Evolutionary conservation across 768 basidiomycete genomes (phyloP).

Genomic region (Crassisporium funariophilum): DNA sequence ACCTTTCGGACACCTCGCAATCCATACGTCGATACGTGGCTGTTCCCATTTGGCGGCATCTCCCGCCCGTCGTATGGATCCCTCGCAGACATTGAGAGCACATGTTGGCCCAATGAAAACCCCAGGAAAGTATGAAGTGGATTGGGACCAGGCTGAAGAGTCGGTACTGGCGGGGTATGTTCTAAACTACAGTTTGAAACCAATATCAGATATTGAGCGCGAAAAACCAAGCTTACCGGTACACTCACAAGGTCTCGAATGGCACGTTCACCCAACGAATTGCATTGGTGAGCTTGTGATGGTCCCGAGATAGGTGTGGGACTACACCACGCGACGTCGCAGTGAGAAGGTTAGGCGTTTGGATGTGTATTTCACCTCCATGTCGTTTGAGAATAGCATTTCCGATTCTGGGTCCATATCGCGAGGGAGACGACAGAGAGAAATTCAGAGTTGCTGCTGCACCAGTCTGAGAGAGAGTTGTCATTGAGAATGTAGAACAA

Average conservation of each 20-base stretch:
- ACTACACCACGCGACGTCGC: constrained; percentile 74
- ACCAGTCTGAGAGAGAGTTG: too few relatives aligned
- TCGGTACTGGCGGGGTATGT: constrained; percentile 65
- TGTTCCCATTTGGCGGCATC: constrained; percentile 74
- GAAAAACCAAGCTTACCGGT: not conserved
- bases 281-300: constrained; percentile 44
- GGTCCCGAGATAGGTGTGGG: constrained; percentile 73
- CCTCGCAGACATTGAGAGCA: constrained; percentile 62
- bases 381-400: constrained; percentile 25
- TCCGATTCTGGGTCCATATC: constrained; percentile 41
- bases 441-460: not conserved
- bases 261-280: constrained; percentile 70
- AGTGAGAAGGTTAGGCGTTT: constrained; percentile 64
- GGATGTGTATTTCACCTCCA: constrained; percentile 36
- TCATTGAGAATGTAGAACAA: too few relatives aligned
- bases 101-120: constrained; percentile 45
- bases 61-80: constrained; percentile 66
- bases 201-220: not conserved
- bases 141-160: constrained; percentile 48
- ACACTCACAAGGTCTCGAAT: constrained; percentile 80
- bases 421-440: constrained; percentile 6
- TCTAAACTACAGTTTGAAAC: constrained; percentile 51
- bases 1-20: constrained; percentile 76
- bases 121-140: constrained; percentile 72
- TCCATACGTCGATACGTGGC: constrained; percentile 56